Percentiles rank a stretch among this genome's conserved stretches.
Conservation (phyloP, 225 moss, liverwort and hornwort species). For the Marchantia polymorpha region DNA sequence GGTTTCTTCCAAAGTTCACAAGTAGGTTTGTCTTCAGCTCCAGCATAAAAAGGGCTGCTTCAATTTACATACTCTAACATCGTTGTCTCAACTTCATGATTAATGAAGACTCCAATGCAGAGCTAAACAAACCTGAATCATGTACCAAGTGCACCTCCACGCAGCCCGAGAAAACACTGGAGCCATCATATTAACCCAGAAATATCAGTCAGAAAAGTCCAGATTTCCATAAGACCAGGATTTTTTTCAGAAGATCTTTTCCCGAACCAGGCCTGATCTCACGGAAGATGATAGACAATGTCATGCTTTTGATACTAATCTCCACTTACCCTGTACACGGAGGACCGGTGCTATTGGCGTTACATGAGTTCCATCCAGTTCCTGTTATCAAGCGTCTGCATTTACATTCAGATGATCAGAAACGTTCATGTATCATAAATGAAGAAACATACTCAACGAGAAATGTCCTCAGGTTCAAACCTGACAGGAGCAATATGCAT, state of each 20-base stretch:
- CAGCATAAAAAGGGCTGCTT: too few species aligned
- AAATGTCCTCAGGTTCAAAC: background rate
- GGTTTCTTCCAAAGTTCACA: too few species aligned
- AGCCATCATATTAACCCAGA: constrained; percentile 93
- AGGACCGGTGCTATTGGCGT: constrained; percentile 37
- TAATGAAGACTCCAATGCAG: too few species aligned
- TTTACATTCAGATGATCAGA: background rate
- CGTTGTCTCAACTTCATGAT: too few species aligned
- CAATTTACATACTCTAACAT: too few species aligned
- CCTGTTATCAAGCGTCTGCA: constrained; percentile 17
- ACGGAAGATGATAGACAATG: background rate
- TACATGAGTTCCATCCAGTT: constrained; percentile 36
- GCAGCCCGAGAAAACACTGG: constrained; percentile 82
- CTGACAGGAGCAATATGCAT: background rate
- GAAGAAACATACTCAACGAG: background rate
- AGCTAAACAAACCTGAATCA: constrained; percentile 68
- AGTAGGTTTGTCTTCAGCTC: too few species aligned
- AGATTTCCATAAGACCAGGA: too few species aligned
- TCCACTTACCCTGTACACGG: constrained; percentile 82
- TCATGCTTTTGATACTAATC: background rate
- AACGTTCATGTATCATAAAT: background rate
- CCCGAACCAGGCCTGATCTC: background rate
- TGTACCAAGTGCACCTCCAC: constrained; percentile 89
- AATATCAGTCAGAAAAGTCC: too few species aligned
- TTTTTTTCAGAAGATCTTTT: too few species aligned